Evolutionary conservation across 345 rosid genomes (phyloP).

Genomic region (Acer campestre): DNA sequence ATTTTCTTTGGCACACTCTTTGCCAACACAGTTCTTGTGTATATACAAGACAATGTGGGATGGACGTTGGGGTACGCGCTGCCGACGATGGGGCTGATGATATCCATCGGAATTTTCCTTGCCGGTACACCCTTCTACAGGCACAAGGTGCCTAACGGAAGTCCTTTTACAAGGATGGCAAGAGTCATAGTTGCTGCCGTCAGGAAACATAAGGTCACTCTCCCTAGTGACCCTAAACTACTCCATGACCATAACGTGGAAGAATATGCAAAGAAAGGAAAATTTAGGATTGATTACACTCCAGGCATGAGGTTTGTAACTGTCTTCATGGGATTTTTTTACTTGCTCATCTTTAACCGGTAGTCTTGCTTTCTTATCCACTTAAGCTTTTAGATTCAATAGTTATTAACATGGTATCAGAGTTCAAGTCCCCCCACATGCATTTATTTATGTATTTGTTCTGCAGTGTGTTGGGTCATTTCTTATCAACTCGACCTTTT

Average conservation of each 20-base stretch:
- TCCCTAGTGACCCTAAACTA: conserved; percentile 46
- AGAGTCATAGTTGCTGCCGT: conserved; percentile 69
- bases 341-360: neutral
- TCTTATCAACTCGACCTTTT: no score
- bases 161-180: conserved; percentile 81
- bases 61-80: conserved; percentile 83
- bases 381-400: no score
- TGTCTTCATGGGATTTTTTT: no score
- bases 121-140: conserved; percentile 75
- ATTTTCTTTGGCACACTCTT: conserved; percentile 86
- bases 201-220: conserved; percentile 49
- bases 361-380: no score
- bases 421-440: no score
- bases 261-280: conserved; percentile 52
- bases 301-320: conserved; percentile 45
- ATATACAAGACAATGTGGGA: conserved; percentile 87
- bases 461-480: no score
- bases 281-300: conserved; percentile 64
- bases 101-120: conserved; percentile 62
- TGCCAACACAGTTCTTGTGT: conserved; percentile 80
- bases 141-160: conserved; percentile 66
- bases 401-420: no score
- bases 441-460: no score
- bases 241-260: conserved; percentile 60
- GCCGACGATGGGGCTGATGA: conserved; percentile 66